Conservation (phyloP, 2,329 filamentous ascomycete genomes). For the Tolypocladium capitatum region DNA sequence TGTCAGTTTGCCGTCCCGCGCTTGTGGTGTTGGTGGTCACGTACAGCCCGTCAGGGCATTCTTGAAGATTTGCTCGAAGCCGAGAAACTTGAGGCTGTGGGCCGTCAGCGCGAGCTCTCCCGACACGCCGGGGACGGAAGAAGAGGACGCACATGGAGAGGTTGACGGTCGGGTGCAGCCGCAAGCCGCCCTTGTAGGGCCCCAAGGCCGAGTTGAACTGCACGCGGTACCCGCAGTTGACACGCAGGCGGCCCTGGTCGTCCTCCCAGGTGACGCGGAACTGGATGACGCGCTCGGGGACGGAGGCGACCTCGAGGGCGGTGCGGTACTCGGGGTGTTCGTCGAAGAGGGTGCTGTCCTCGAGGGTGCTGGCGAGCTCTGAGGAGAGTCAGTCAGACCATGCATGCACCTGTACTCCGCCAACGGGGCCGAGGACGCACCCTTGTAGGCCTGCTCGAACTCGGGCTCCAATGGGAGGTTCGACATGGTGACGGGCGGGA, state of each 20-base stretch:
- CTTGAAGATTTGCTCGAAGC: constrained; percentile 99
- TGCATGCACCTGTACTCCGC: neutral
- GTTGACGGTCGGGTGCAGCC: constrained; percentile 86
- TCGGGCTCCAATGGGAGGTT: constrained; percentile 83
- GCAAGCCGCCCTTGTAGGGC: constrained; percentile 94
- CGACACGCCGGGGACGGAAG: neutral
- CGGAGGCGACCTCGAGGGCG: constrained; percentile 72
- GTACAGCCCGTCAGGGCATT: constrained; percentile 91
- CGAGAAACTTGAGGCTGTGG: constrained; percentile 75
- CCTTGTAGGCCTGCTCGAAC: constrained; percentile 97
- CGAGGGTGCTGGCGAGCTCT: constrained; percentile 92
- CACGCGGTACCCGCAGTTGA: constrained; percentile 91
- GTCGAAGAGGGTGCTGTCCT: constrained; percentile 84
- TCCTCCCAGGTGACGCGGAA: constrained; percentile 97
- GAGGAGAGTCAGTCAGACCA: constrained; percentile 7
- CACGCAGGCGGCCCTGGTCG: constrained; percentile 75
- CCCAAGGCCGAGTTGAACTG: constrained; percentile 98
- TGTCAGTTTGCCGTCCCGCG: neutral
- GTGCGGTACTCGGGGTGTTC: constrained; percentile 91
- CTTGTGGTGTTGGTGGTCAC: constrained; percentile 20
- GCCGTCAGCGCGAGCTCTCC: neutral
- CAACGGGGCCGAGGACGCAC: constrained; percentile 33
- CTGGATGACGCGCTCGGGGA: constrained; percentile 92
- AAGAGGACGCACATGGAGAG: constrained; percentile 39
- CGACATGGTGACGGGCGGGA: constrained; percentile 46